These are phyloP conservation scores for Aspergillus egyptiacus DNA, from an alignment of 495 filamentous ascomycete species.

Conservation along the genomic window DNA sequence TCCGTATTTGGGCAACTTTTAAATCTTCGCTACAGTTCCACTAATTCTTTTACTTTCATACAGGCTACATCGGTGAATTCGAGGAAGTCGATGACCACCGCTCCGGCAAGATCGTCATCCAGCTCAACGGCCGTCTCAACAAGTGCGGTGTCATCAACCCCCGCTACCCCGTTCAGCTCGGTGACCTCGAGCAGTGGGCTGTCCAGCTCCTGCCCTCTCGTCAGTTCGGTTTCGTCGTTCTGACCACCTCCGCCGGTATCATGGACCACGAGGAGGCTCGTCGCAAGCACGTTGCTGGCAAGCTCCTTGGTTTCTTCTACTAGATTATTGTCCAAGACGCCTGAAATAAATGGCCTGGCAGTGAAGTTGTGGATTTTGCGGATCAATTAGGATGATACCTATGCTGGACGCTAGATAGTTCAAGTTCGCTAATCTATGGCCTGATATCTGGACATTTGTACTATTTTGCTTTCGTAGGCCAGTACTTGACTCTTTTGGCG, in stretches of 20 bases:
- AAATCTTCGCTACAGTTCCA: constrained; percentile 19
- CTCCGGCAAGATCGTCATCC: constrained; percentile 95
- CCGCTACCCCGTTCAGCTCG: constrained; percentile 96
- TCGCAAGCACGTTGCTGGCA: constrained; percentile 94
- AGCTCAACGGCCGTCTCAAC: constrained; percentile 92
- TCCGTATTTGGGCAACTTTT: constrained; percentile 21
- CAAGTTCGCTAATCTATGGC: constrained; percentile 4
- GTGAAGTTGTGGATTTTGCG: constrained; percentile 18
- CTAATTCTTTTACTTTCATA: constrained; percentile 51
- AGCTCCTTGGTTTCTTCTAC: constrained; percentile 97
- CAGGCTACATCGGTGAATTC: constrained; percentile 99
- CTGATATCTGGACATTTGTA: not conserved
- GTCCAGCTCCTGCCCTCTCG: constrained; percentile 95
- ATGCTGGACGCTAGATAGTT: constrained; percentile 15
- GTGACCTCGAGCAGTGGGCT: constrained; percentile 98
- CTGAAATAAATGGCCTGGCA: constrained; percentile 21
- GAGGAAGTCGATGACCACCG: constrained; percentile 99
- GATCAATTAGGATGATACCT: constrained; percentile 23
- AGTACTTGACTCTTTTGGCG: not conserved
- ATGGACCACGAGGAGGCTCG: constrained; percentile 99
- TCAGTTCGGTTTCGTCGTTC: constrained; percentile 99
- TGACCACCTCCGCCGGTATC: constrained; percentile 97
- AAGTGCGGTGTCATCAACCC: constrained; percentile 99
- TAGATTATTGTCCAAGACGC: constrained; percentile 48
- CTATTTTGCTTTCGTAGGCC: not conserved